Percentiles rank a stretch among this genome's conserved stretches.
Evolutionary conservation across 306 rosid species (phyloP).

Genomic region (Pueraria montana): DNA sequence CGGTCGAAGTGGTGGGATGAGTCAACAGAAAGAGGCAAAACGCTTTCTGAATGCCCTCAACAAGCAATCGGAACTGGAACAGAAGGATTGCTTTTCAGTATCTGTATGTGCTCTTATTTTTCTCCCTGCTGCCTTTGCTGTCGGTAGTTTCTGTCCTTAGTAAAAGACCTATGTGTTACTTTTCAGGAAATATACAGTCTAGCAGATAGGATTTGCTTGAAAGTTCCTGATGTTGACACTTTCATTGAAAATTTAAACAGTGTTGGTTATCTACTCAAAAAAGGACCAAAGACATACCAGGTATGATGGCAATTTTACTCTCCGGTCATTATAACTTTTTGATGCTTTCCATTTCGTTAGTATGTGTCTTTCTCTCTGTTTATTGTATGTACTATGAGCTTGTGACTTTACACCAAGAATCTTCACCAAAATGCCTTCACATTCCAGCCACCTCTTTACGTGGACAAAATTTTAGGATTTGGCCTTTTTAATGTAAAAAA

Average conservation of each 20-base stretch:
- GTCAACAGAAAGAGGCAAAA: slow-evolving; percentile 97
- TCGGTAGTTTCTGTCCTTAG: not conserved
- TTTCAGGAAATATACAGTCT: slow-evolving; percentile 93
- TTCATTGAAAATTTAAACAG: slow-evolving; percentile 85
- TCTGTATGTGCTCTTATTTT: slow-evolving; percentile 61
- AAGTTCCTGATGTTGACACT: slow-evolving; percentile 90
- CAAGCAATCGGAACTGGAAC: slow-evolving; percentile 88
- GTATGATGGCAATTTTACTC: slow-evolving; percentile 51
- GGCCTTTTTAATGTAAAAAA: not conserved
- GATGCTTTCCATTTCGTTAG: not conserved
- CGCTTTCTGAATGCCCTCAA: slow-evolving; percentile 91
- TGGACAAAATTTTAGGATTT: not conserved
- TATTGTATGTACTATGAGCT: not conserved
- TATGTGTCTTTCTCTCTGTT: not conserved
- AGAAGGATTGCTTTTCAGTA: slow-evolving; percentile 85
- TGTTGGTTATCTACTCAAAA: slow-evolving; percentile 86
- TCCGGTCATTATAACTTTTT: too few relatives aligned
- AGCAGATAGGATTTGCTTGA: slow-evolving; percentile 82
- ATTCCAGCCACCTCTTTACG: not conserved
- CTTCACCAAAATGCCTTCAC: slow-evolving; percentile 19
- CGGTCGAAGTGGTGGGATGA: slow-evolving; percentile 99
- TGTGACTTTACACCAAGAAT: not conserved
- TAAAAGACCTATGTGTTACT: slow-evolving; percentile 21
- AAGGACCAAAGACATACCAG: slow-evolving; percentile 94
- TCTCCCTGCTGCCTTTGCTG: slow-evolving; percentile 5